Base-by-base conservation (phyloP, 2,329 filamentous ascomycete species). In the Nigrograna mackinnonii region DNA sequence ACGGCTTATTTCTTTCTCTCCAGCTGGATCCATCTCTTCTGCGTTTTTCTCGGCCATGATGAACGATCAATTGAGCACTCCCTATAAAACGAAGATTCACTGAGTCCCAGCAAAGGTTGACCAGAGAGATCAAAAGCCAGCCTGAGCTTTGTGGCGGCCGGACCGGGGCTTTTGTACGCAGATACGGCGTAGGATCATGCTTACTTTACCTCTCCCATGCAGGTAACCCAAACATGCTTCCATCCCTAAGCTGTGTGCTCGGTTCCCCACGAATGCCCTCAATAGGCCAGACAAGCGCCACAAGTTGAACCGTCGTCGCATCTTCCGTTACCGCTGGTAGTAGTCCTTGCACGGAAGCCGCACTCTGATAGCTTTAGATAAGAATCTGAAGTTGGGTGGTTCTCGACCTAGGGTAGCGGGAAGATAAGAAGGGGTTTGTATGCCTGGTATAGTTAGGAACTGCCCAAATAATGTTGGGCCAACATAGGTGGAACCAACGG, bases 1-100 rank as follows among this genome's bases (percentile, higher is more conserved):
- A 19, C 35, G 51, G 48, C 47, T 49, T 16, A 6, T n/a, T 9
- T 21, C 38, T 18, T 42, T 42, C 39, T 37, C 39, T 17, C 7
- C 28, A 28, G 7, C 31, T 7, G 7, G 31, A 7, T 4, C 9
- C 19, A 22, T 18, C 20, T n/a, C 38, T 9, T 28, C 24, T 28
- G 24, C 24, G 9, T 28, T 9, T 28, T 9, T n/a, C 24, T 28
- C 9, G 9, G 24, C 24, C n/a, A n/a, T n/a, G n/a, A 28, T 9
- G 24, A 9, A 28, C 24, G 9, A 28, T 9, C 9, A 28, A n/a
- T 9, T 9, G 24, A 28, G 24, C 9, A 28, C 9, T 9, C 24
- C 9, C 9, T n/a, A 9, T 9, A n/a, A n/a, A n/a, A 28, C 24
- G 9, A 9, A 28, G 24, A 9, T 28, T 28, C n/a, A 9, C 9